These are phyloP conservation scores for Persicaria maculosa DNA, from an alignment of 148 eudicot genomes.

Conservation along the genomic window DNA sequence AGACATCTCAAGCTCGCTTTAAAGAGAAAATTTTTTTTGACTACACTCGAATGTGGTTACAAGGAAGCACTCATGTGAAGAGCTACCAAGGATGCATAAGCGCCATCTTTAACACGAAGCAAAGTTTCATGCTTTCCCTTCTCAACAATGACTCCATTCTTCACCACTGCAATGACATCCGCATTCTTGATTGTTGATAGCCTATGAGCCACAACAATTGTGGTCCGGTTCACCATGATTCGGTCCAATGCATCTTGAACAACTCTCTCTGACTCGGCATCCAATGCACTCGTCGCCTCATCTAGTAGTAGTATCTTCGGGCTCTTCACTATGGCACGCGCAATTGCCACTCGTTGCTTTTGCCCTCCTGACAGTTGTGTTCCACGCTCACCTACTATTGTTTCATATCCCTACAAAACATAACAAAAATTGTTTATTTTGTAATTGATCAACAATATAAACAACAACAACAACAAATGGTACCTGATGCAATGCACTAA, in stretches of 20 bases:
- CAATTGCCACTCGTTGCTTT: slow-evolving; percentile 73
- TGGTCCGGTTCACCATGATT: slow-evolving; percentile 62
- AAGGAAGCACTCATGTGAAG: slow-evolving; percentile 39
- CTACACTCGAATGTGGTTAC: not conserved
- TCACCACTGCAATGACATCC: slow-evolving; percentile 54
- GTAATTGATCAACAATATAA: not conserved
- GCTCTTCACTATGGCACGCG: slow-evolving; percentile 63
- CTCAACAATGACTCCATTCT: slow-evolving; percentile 60
- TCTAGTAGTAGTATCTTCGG: slow-evolving; percentile 57
- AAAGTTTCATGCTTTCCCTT: slow-evolving; percentile 59
- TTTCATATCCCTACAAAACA: slow-evolving; percentile 59
- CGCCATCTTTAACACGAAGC: slow-evolving; percentile 43
- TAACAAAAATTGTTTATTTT: not conserved
- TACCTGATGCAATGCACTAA: slow-evolving; percentile 59
- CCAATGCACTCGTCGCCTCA: slow-evolving; percentile 81
- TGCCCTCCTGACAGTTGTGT: slow-evolving; percentile 72
- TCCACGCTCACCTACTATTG: slow-evolving; percentile 70
- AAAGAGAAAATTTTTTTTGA: no score
- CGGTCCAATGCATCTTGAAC: slow-evolving; percentile 65
- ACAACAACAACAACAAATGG: not conserved
- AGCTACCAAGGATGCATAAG: slow-evolving; percentile 51
- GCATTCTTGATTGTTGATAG: slow-evolving; percentile 60
- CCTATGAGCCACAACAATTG: slow-evolving; percentile 61
- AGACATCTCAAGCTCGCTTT: no score
- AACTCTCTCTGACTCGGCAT: slow-evolving; percentile 59